A percentile compares a stretch with the other conserved stretches of the same genome.
phyloP scores from a whole-genome alignment of 1,139 yeast species.

The Candida anutae region DNA sequence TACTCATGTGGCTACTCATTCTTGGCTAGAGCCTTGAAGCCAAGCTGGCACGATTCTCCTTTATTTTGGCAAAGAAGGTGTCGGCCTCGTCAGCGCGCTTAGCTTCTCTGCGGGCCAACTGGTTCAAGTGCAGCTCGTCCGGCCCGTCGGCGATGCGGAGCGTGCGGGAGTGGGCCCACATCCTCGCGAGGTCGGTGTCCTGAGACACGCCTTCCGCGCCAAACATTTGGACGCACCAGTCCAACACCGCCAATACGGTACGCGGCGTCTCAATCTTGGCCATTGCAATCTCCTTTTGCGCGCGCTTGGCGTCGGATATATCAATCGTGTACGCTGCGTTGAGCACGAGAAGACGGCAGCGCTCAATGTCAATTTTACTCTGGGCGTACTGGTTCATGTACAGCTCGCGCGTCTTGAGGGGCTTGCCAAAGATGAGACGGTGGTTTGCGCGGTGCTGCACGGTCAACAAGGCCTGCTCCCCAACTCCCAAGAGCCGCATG shows the following conservation, averaged over 20 bases:
- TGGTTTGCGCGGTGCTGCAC: slow-evolving; percentile 49
- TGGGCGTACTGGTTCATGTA: slow-evolving; percentile 49
- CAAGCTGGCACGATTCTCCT: background rate
- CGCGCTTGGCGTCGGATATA: slow-evolving; percentile 46
- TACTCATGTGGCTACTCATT: too few species aligned
- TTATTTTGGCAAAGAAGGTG: slow-evolving; percentile 19
- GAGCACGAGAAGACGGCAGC: slow-evolving; percentile 51
- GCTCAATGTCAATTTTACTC: slow-evolving; percentile 49
- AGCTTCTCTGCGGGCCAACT: slow-evolving; percentile 45
- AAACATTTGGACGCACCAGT: slow-evolving; percentile 62
- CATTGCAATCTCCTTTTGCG: slow-evolving; percentile 55
- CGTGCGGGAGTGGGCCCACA: slow-evolving; percentile 52
- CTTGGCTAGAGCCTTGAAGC: too few species aligned
- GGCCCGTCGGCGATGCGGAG: slow-evolving; percentile 71
- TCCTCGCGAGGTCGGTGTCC: slow-evolving; percentile 53
- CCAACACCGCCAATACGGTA: slow-evolving; percentile 45
- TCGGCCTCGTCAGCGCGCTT: slow-evolving; percentile 27
- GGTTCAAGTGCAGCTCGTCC: slow-evolving; percentile 63
- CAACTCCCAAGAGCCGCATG: slow-evolving; percentile 63
- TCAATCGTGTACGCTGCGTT: slow-evolving; percentile 65
- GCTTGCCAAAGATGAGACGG: slow-evolving; percentile 51
- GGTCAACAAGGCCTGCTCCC: slow-evolving; percentile 50
- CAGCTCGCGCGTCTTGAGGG: slow-evolving; percentile 46
- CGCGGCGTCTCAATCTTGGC: slow-evolving; percentile 66
- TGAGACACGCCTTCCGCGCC: slow-evolving; percentile 68